Percentiles rank a stretch among this genome's conserved stretches.
phyloP scores from a whole-genome alignment of 2,329 filamentous ascomycete species.

The Paecilomyces niveus region DNA sequence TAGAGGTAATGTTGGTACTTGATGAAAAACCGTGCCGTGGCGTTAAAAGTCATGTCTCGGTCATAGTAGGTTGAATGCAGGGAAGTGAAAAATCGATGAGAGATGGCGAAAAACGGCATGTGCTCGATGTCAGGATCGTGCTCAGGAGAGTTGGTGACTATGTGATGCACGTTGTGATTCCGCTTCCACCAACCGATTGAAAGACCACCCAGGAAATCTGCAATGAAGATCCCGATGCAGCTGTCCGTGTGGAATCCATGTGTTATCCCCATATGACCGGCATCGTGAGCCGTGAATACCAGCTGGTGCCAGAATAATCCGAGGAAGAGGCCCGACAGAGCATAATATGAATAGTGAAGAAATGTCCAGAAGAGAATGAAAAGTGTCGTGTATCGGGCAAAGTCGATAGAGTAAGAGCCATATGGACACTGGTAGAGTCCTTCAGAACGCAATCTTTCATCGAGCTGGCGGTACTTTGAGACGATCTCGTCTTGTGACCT shows the following conservation, averaged over 20 bases:
- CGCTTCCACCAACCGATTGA: constrained; percentile 96
- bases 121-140: constrained; percentile 95
- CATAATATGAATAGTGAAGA: too few relatives aligned
- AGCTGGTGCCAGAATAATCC: neutral
- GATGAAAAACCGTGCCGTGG: constrained; percentile 61
- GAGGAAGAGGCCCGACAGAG: constrained; percentile 61
- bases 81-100: constrained; percentile 67
- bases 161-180: constrained; percentile 94
- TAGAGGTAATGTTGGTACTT: constrained; percentile 73
- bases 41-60: constrained; percentile 69
- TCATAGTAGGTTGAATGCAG: constrained; percentile 79
- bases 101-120: constrained; percentile 81
- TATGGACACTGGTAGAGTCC: constrained; percentile 83
- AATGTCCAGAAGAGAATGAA: constrained; percentile 57
- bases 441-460: constrained; percentile 63
- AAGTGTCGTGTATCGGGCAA: constrained; percentile 63
- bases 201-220: constrained; percentile 81
- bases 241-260: constrained; percentile 79
- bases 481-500: constrained; percentile 69
- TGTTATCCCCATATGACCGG: constrained; percentile 95
- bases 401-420: constrained; percentile 68
- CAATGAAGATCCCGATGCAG: constrained; percentile 80
- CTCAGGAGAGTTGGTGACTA: constrained; percentile 90
- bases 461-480: constrained; percentile 69
- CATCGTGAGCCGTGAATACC: constrained; percentile 46